Percentiles rank a stretch among this genome's conserved stretches.
These are phyloP conservation scores for Xylaria venustula DNA, from an alignment of 495 filamentous ascomycete species.

Conservation along the genomic window DNA sequence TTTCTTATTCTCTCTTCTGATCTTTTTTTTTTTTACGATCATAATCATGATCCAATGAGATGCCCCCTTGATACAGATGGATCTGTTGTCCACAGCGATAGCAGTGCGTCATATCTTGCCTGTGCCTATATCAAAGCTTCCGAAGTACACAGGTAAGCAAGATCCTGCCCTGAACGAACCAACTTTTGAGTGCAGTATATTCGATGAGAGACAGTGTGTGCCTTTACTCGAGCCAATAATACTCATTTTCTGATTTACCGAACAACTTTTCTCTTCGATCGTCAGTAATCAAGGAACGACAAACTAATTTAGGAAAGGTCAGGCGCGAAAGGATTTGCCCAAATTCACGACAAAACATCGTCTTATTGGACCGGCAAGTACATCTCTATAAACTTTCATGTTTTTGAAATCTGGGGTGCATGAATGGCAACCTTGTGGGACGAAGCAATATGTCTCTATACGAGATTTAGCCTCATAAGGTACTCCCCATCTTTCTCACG, in stretches of 20 bases:
- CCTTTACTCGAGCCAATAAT: too few species aligned
- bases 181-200: too few species aligned
- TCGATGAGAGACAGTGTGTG: too few species aligned
- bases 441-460: conserved; percentile 20
- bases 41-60: too few species aligned
- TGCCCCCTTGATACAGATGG: too few species aligned
- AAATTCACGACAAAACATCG: background rate
- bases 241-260: conserved; percentile 2
- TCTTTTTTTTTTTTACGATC: too few species aligned
- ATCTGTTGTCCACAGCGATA: too few species aligned
- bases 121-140: too few species aligned
- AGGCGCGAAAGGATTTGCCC: background rate
- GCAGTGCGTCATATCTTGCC: too few species aligned
- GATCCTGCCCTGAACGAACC: too few species aligned
- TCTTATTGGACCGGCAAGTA: conserved; percentile 1
- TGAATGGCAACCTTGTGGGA: conserved; percentile 19
- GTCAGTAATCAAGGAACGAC: background rate
- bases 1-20: too few species aligned
- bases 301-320: background rate
- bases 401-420: conserved; percentile 23
- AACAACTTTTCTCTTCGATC: background rate
- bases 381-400: background rate
- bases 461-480: conserved; percentile 31
- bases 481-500: background rate
- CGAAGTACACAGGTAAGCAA: too few species aligned